phyloP scores from a whole-genome alignment of 1,139 yeast genomes.

The Protomyces arabidopsidicola region DNA sequence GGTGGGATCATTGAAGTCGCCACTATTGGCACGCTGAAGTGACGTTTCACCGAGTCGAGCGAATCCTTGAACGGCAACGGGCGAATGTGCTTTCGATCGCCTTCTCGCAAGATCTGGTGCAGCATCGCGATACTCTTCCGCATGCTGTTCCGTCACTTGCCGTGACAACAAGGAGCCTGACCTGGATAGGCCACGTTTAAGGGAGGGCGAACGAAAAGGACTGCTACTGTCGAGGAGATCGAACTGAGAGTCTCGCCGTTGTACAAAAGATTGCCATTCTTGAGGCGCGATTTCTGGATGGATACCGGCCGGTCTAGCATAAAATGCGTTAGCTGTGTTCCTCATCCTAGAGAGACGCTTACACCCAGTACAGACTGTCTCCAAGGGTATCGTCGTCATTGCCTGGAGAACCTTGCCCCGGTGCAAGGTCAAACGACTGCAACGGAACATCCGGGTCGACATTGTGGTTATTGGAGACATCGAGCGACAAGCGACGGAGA shows the following conservation, averaged over 20 bases:
- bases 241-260: conserved; percentile 6
- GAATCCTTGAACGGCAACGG: neutral
- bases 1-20: neutral
- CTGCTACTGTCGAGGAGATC: neutral
- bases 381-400: conserved; percentile 6
- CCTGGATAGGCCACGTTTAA: conserved; percentile 10
- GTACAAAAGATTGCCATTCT: conserved; percentile 25
- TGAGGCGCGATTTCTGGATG: conserved; percentile 27
- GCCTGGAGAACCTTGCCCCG: neutral
- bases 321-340: neutral
- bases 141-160: conserved; percentile 10
- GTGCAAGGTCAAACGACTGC: conserved; percentile 5
- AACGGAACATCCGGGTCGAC: conserved; percentile 22
- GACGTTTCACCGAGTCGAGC: neutral
- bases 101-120: conserved; percentile 20
- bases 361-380: conserved; percentile 17
- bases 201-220: neutral
- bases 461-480: conserved; percentile 7
- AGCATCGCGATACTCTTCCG: conserved; percentile 12
- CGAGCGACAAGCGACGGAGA: conserved; percentile 15
- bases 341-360: neutral
- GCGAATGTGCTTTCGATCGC: neutral
- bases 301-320: conserved; percentile 15
- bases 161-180: conserved; percentile 18
- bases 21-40: neutral